phyloP scores from a whole-genome alignment of 2,329 filamentous ascomycete species.

The Colletotrichum magnum region DNA sequence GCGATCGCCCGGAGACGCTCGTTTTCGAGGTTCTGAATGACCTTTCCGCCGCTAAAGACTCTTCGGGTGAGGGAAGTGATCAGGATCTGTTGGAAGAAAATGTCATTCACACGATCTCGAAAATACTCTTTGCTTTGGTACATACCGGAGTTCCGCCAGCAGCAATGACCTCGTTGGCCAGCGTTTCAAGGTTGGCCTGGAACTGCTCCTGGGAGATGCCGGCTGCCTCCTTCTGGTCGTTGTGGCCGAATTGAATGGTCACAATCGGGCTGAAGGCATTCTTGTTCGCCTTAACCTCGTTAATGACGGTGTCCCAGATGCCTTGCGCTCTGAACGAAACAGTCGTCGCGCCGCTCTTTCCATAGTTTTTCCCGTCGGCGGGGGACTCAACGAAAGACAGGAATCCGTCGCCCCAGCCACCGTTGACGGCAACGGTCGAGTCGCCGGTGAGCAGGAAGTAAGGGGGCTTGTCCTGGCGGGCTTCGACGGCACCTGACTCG shows the following conservation, averaged over 20 bases:
- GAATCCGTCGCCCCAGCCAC: constrained; percentile 73
- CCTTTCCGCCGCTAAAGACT: constrained; percentile 58
- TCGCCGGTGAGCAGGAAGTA: constrained; percentile 65
- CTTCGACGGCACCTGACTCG: neutral
- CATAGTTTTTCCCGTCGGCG: constrained; percentile 69
- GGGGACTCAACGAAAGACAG: constrained; percentile 62
- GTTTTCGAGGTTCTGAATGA: constrained; percentile 62
- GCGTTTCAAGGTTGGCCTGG: constrained; percentile 64
- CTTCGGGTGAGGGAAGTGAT: constrained; percentile 69
- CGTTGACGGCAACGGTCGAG: constrained; percentile 62
- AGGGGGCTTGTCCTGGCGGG: constrained; percentile 47
- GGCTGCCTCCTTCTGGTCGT: constrained; percentile 68
- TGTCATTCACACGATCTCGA: constrained; percentile 33
- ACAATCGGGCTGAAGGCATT: constrained; percentile 45
- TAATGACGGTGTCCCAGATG: constrained; percentile 65
- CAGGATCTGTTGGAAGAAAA: constrained; percentile 48
- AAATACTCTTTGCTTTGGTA: constrained; percentile 5
- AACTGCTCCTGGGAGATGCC: constrained; percentile 63
- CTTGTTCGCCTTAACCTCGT: constrained; percentile 56
- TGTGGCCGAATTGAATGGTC: constrained; percentile 70
- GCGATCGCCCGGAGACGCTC: constrained; percentile 62
- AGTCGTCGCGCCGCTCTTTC: constrained; percentile 70
- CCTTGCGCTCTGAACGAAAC: constrained; percentile 66
- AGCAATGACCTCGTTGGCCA: constrained; percentile 58
- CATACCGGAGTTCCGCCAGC: constrained; percentile 60